These are phyloP conservation scores for Smittium mucronatum DNA, from an alignment of 371 early-diverging fungal species.

Conservation along the genomic window DNA sequence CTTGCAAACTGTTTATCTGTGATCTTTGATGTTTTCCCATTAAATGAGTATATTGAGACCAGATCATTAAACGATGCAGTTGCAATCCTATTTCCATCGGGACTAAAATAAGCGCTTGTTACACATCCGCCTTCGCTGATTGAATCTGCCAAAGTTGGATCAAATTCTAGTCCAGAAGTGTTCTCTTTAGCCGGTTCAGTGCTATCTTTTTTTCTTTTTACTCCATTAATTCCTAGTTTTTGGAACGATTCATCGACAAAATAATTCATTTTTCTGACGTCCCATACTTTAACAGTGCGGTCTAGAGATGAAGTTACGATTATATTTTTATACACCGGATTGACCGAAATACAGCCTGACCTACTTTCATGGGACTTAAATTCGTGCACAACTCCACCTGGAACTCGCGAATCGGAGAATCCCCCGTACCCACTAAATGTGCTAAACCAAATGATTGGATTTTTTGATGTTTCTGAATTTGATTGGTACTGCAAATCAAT, in stretches of 20 bases:
- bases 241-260: not conserved
- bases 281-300: slow-evolving; percentile 57
- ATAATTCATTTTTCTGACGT: slow-evolving; percentile 40
- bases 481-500: slow-evolving; percentile 25
- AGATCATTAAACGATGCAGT: slow-evolving; percentile 31
- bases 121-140: slow-evolving; percentile 45
- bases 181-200: not conserved
- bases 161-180: not conserved
- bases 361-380: slow-evolving; percentile 41
- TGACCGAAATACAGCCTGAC: slow-evolving; percentile 51
- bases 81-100: slow-evolving; percentile 39
- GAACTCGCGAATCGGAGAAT: slow-evolving; percentile 37
- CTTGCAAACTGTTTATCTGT: slow-evolving; percentile 24
- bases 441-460: slow-evolving; percentile 38
- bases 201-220: not conserved
- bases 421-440: slow-evolving; percentile 47
- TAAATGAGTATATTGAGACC: slow-evolving; percentile 15
- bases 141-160: slow-evolving; percentile 25
- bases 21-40: slow-evolving; percentile 37
- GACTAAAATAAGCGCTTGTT: slow-evolving; percentile 57
- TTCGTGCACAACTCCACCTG: slow-evolving; percentile 15
- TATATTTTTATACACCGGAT: slow-evolving; percentile 44
- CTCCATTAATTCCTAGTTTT: too few species aligned
- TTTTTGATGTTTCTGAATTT: slow-evolving; percentile 16
- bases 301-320: slow-evolving; percentile 56